Percentiles rank a stretch among this genome's conserved stretches.
These are phyloP conservation scores for Nigrospora oryzae DNA, from an alignment of 2,329 filamentous ascomycete species.

Conservation along the genomic window DNA sequence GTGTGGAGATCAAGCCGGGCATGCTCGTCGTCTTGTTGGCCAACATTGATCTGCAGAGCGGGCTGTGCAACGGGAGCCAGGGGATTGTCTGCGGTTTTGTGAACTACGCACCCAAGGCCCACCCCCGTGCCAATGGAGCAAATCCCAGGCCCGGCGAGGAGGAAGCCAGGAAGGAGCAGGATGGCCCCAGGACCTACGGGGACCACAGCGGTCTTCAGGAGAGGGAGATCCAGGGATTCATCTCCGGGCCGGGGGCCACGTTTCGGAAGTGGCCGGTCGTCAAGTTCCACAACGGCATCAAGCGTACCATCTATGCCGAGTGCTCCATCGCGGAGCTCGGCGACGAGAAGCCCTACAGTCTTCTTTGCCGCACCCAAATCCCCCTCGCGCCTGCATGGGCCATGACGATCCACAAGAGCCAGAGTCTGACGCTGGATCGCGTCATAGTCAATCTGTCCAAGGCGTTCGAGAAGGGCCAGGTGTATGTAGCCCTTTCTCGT, in stretches of 20 bases:
- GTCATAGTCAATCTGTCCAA: slow-evolving; percentile 43
- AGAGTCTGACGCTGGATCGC: slow-evolving; percentile 53
- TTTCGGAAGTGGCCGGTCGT: slow-evolving; percentile 40
- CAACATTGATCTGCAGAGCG: slow-evolving; percentile 32
- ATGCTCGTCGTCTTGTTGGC: slow-evolving; percentile 44
- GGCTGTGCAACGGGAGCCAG: slow-evolving; percentile 39
- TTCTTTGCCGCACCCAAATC: slow-evolving; percentile 50
- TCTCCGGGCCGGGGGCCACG: slow-evolving; percentile 15
- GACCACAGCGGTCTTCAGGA: slow-evolving; percentile 27
- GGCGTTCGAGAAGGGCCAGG: slow-evolving; percentile 45
- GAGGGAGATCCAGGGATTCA: slow-evolving; percentile 27
- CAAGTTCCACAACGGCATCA: slow-evolving; percentile 37
- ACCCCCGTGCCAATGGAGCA: slow-evolving; percentile 13
- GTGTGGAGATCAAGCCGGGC: slow-evolving; percentile 35
- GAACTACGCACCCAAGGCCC: slow-evolving; percentile 10
- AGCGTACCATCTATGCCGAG: slow-evolving; percentile 38
- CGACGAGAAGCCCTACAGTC: slow-evolving; percentile 31
- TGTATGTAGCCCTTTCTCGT: slow-evolving; percentile 50
- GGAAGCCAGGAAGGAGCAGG: slow-evolving; percentile 2
- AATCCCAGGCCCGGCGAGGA: slow-evolving; percentile 9
- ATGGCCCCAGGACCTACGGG: slow-evolving; percentile 18
- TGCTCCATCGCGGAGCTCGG: slow-evolving; percentile 40
- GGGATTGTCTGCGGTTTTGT: slow-evolving; percentile 37
- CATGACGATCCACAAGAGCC: slow-evolving; percentile 54
- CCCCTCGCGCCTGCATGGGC: slow-evolving; percentile 54